Evolutionary conservation across 148 eudicot genomes (phyloP), one percentile per base, ranked within the genome.

Genomic region (Vaccinium darrowii): DNA sequence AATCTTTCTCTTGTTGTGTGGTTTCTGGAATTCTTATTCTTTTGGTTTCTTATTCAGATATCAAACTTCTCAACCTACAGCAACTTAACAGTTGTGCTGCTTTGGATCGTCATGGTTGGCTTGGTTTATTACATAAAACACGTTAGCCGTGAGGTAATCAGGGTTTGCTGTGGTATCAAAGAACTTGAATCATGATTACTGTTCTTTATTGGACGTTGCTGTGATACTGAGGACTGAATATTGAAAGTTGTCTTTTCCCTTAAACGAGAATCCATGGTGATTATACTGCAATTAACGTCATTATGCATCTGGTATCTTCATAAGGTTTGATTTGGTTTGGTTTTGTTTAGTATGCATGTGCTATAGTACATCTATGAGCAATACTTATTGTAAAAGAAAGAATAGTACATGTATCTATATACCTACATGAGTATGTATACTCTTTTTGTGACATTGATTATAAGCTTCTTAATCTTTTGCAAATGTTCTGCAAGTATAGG

Each of bases 101-200:
- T 96, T 36, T 94, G 99, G 99, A 88, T 93, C 85, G 84, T 95
- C 85, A 91, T 94, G 97, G 94, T 76, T 3, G 81, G 92, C 83
- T 90, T 96, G 76, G 95, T 95, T 78, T 91, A 86, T 81, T 93
- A 96, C 90, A 91, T 96, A 8, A 94, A 92, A 86, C 89, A 92
- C 85, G 93, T 91, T 84, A 96, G 91, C 84, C 86, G 87, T 63
- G 99, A 93, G 98, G 99, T 95, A 90, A 81, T 30, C 85, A 77
- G 73, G 50, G 25, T 56, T 60, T 50, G n/a, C 30, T 58, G 33
- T 84, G 65, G 60, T 21, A 43, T 15, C 53, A 18, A 60, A 47
- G 81, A 25, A 36, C 56, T 43, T 65, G 18, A 50, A 8, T 25
- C 27, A 58, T 49, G 8, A 33, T 15, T 82, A 82, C 9, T 47